phyloP scores from a whole-genome alignment of 2,329 filamentous ascomycete genomes.

The Venturia pyrina region DNA sequence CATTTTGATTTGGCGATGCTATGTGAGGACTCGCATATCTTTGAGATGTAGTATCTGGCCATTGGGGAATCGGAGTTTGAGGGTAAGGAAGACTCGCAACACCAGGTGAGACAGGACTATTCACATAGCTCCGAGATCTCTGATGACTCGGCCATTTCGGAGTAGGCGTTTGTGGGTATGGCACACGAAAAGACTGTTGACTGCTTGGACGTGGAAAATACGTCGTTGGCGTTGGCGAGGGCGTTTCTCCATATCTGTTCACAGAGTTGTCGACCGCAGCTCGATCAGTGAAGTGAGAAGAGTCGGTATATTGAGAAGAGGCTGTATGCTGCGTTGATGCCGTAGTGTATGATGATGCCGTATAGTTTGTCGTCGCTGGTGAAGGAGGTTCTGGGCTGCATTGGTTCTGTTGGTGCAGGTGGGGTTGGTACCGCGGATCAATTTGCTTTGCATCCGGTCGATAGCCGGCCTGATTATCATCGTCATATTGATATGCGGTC shows the following conservation, averaged over 20 bases:
- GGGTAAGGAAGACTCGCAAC: neutral
- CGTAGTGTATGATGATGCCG: neutral
- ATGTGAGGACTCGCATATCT: neutral
- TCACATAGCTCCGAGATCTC: neutral
- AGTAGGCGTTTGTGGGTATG: neutral
- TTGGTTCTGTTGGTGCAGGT: neutral
- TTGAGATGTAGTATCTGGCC: neutral
- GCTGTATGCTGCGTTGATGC: neutral
- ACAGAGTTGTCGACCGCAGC: neutral
- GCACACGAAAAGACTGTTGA: neutral
- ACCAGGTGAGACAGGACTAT: neutral
- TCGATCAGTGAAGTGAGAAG: neutral
- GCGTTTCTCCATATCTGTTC: neutral
- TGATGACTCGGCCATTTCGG: neutral
- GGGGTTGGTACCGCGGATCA: neutral
- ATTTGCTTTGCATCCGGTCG: neutral
- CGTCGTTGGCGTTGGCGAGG: neutral
- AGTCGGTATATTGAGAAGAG: neutral
- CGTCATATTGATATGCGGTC: neutral
- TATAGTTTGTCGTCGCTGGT: neutral
- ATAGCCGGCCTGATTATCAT: neutral
- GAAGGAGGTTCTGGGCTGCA: neutral
- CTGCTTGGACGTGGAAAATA: neutral
- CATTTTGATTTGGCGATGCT: neutral
- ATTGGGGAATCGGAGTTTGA: neutral